Base-by-base conservation (phyloP, 306 rosid genomes). In the Cicer bijugum region DNA sequence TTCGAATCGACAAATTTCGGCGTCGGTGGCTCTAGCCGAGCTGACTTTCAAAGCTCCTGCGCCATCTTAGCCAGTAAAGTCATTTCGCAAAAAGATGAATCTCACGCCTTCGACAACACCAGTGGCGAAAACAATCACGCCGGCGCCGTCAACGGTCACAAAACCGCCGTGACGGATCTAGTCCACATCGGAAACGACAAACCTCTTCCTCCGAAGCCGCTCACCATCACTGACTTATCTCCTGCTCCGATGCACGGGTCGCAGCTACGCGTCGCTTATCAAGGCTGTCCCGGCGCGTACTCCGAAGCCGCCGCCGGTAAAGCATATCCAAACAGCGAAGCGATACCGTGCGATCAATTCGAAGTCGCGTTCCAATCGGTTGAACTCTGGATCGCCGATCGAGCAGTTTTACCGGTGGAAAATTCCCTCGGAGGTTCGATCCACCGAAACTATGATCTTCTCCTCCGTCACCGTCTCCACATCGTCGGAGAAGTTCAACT, bases 201-300 rank as follows among this genome's bases (percentile, higher is more conserved):
- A 73, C 72, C 72, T 19, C 75, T 76, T 23, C 85, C 11, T 2
- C 80, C 86, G 1, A 86, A 80, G 84, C 92, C 98, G 6, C 81
- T 94, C 0, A 84, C 91, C 1, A 91, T 91, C 69, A 80, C 98
- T 0, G 98, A 94, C 67, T 86, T 91, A 33, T 81, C 96, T 0
- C 98, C 98, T 17, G 94, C 97, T 2, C 98, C 98, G 56, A 87
- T 89, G 91, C 98, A 94, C 83, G 98, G 98, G 20, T 83, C 96
- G 8, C 82, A 75, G 82, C 86, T 94, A 9, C 98, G 98, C 9
- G 98, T 94, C 40, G 98, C 98, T 0, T 94, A 94, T 72, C 98
- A 94, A 62, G 98, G 98, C 0, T 97, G 89, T 12, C 98, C 98
- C 12, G 98, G 98, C 0, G 98, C 98, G 0, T 94, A 94, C 81